phyloP scores from a whole-genome alignment of 768 basidiomycete species.

The Russula virescens region DNA sequence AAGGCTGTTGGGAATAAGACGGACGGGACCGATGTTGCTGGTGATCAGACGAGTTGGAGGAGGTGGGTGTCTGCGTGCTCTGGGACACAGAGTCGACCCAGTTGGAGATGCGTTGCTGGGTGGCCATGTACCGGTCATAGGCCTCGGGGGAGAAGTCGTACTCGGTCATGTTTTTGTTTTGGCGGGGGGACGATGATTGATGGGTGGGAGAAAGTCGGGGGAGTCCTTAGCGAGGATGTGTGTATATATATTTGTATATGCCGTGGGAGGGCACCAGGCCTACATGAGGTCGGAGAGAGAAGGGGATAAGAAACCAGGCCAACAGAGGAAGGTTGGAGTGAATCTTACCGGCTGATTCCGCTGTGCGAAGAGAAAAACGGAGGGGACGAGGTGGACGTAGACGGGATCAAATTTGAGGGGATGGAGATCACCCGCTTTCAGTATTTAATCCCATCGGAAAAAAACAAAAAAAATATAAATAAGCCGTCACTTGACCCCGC shows the following conservation, averaged over 20 bases:
- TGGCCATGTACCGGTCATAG: conserved; percentile 40
- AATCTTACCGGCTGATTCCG: not conserved
- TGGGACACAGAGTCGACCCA: conserved; percentile 40
- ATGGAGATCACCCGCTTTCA: not conserved
- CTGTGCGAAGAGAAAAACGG: not conserved
- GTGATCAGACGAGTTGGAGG: not conserved
- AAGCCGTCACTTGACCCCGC: not conserved
- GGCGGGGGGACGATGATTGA: not conserved
- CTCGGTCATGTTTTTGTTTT: conserved; percentile 42
- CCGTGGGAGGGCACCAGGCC: not conserved
- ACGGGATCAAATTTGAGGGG: not conserved
- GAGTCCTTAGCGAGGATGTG: not conserved
- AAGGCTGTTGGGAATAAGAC: not conserved
- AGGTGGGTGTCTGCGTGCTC: conserved; percentile 29
- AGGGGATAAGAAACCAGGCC: not conserved
- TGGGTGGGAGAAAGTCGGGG: not conserved
- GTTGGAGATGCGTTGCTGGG: conserved; percentile 43
- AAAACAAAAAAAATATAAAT: not conserved
- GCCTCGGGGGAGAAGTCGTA: conserved; percentile 59
- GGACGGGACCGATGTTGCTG: conserved; percentile 13
- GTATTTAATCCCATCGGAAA: not conserved
- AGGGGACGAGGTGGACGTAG: not conserved
- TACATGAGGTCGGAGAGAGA: not conserved
- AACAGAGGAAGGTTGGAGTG: not conserved
- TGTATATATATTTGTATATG: conserved; percentile 3